Conservation (phyloP, 106 monocot genomes). For the Dioscorea alata region DNA sequence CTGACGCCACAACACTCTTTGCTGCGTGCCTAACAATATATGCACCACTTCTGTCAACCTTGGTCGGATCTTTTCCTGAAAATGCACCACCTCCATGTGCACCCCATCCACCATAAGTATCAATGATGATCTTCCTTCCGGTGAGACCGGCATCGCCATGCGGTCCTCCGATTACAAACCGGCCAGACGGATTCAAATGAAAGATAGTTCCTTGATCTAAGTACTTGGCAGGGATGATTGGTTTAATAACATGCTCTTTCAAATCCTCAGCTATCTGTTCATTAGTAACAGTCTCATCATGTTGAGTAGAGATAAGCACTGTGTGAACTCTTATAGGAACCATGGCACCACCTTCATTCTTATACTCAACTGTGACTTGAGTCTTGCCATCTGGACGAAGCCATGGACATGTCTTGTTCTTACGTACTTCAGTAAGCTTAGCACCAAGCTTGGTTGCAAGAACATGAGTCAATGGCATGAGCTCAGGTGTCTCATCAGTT, state of each 20-base stretch:
- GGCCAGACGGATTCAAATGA: slow-evolving; percentile 22
- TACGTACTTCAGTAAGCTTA: slow-evolving; percentile 22
- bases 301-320: slow-evolving; percentile 23
- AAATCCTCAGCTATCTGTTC: slow-evolving; percentile 21
- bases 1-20: slow-evolving; percentile 24
- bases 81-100: slow-evolving; percentile 28
- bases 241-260: slow-evolving; percentile 28
- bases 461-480: slow-evolving; percentile 25
- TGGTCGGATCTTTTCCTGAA: slow-evolving; percentile 29
- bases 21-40: slow-evolving; percentile 31
- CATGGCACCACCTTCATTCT: slow-evolving; percentile 21
- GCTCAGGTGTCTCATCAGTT: slow-evolving; percentile 20
- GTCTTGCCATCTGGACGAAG: slow-evolving; percentile 28
- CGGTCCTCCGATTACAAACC: slow-evolving; percentile 25
- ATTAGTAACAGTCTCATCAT: slow-evolving; percentile 27
- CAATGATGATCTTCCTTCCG: slow-evolving; percentile 32
- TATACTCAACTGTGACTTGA: slow-evolving; percentile 28
- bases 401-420: slow-evolving; percentile 22
- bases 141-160: slow-evolving; percentile 27
- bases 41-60: slow-evolving; percentile 24
- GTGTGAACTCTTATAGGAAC: slow-evolving; percentile 26
- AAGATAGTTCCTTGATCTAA: slow-evolving; percentile 28
- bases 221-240: slow-evolving; percentile 20
- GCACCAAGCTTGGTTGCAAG: slow-evolving; percentile 25
- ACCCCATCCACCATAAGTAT: slow-evolving; percentile 27